Evolutionary conservation across 176 grass and related monocot species (phyloP).

Genomic region (Saccharum officinarum): DNA sequence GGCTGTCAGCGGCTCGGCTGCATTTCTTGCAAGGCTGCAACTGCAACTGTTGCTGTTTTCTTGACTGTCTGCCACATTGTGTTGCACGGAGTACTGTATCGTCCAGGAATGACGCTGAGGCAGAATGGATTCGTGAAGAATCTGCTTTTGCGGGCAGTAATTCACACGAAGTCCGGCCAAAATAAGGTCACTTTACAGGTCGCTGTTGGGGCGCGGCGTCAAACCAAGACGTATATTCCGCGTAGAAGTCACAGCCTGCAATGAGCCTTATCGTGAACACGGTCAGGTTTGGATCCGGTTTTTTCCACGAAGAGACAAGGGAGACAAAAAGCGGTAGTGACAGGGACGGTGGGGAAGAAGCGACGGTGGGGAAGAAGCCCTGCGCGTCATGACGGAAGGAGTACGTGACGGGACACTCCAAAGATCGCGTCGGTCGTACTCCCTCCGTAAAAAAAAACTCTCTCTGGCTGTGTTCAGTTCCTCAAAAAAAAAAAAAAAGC

Average conservation of each 20-base stretch:
- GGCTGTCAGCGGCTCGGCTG: no score
- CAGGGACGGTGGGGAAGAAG: neutral
- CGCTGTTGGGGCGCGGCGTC: no score
- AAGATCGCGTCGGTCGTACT: neutral
- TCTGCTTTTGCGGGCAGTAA: neutral
- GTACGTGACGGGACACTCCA: neutral
- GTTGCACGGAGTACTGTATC: no score
- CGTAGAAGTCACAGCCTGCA: neutral
- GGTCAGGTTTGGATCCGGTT: neutral
- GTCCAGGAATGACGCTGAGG: neutral
- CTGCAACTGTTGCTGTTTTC: no score
- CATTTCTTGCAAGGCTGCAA: no score
- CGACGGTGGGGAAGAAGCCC: neutral
- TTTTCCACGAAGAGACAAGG: neutral
- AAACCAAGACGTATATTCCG: neutral
- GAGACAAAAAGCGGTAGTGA: neutral
- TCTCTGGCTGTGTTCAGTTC: no score
- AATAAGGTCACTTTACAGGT: neutral
- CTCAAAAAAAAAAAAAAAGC: no score
- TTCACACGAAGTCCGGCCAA: no score
- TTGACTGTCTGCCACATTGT: no score
- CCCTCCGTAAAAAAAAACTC: no score
- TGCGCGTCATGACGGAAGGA: neutral
- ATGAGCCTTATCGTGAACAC: neutral
- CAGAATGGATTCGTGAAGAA: neutral